phyloP scores from a whole-genome alignment of 2,329 filamentous ascomycete species.

The Xylaria sp. region DNA sequence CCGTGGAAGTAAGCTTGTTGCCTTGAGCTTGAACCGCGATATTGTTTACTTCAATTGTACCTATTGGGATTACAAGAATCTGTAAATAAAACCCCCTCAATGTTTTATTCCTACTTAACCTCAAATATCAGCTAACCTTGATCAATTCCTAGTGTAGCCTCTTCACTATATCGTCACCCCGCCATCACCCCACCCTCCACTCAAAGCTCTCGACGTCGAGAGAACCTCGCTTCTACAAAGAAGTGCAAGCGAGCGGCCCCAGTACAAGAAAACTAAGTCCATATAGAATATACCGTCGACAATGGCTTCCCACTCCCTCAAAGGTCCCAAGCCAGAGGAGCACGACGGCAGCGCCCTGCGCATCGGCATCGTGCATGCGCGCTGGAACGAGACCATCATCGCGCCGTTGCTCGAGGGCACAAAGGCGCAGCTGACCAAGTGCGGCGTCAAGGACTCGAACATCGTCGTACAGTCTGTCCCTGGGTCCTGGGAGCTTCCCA shows the following conservation, averaged over 20 bases:
- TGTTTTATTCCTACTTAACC: too few species aligned
- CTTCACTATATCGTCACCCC: slow-evolving; percentile 1
- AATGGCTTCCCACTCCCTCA: slow-evolving; percentile 54
- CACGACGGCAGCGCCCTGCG: slow-evolving; percentile 76
- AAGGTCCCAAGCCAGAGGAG: slow-evolving; percentile 62
- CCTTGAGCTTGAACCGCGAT: too few species aligned
- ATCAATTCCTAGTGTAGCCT: not conserved
- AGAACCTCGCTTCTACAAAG: not conserved
- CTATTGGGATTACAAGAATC: not conserved
- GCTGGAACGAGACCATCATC: slow-evolving; percentile 93
- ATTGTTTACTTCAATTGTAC: not conserved
- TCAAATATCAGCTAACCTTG: not conserved
- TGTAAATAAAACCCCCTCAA: not conserved
- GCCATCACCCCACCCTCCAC: slow-evolving; percentile 12
- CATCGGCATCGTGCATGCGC: slow-evolving; percentile 92
- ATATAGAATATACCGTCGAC: too few species aligned
- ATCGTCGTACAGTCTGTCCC: slow-evolving; percentile 90
- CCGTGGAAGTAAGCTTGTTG: slow-evolving; percentile 8
- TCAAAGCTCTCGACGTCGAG: not conserved
- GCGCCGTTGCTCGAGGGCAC: slow-evolving; percentile 81
- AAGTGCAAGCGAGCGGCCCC: too few species aligned
- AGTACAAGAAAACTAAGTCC: not conserved
- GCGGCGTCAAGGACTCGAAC: slow-evolving; percentile 85
- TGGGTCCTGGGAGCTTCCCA: slow-evolving; percentile 92
- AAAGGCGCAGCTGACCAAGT: slow-evolving; percentile 75